Percentiles rank a stretch among this genome's conserved stretches.
Conservation (phyloP, 106 monocot species). For the Apostasia ramifera region DNA sequence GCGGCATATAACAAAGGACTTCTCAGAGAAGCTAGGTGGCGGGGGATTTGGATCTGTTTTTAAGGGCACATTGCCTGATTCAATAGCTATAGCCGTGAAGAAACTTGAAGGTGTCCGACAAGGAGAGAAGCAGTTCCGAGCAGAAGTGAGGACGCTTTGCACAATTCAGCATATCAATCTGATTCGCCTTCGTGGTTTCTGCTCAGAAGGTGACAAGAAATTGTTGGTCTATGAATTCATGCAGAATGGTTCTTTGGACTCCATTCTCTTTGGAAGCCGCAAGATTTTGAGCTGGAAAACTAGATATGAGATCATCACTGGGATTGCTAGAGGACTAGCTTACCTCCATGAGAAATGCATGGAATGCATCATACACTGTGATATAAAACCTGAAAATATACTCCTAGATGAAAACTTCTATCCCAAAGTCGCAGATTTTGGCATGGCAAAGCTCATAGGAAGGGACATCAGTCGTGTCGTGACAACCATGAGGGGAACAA, state of each 20-base stretch:
- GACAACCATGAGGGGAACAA: conserved; percentile 34
- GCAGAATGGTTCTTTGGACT: conserved; percentile 26
- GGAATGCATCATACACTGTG: conserved; percentile 37
- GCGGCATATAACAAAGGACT: conserved; percentile 29
- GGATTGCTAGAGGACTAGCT: conserved; percentile 24
- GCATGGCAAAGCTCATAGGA: conserved; percentile 33
- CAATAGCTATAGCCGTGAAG: conserved; percentile 27
- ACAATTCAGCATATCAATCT: conserved; percentile 37
- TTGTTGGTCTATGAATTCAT: conserved; percentile 32
- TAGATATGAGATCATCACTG: conserved; percentile 27
- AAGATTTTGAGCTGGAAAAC: conserved; percentile 19
- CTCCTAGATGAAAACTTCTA: conserved; percentile 19
- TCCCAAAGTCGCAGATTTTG: conserved; percentile 39
- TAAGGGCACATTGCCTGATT: conserved; percentile 19
- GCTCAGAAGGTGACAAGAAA: conserved; percentile 25
- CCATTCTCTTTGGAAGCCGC: neutral
- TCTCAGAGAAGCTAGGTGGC: conserved; percentile 29
- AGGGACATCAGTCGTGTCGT: conserved; percentile 31
- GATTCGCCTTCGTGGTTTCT: conserved; percentile 33
- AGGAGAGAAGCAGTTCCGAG: conserved; percentile 43
- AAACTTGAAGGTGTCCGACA: conserved; percentile 28
- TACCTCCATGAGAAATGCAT: conserved; percentile 39
- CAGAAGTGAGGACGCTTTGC: conserved; percentile 33
- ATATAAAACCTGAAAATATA: conserved; percentile 42
- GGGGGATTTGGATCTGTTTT: conserved; percentile 41